Evolutionary conservation across 768 basidiomycete species (phyloP).

Genomic region (Pleurotus tuber-regium): DNA sequence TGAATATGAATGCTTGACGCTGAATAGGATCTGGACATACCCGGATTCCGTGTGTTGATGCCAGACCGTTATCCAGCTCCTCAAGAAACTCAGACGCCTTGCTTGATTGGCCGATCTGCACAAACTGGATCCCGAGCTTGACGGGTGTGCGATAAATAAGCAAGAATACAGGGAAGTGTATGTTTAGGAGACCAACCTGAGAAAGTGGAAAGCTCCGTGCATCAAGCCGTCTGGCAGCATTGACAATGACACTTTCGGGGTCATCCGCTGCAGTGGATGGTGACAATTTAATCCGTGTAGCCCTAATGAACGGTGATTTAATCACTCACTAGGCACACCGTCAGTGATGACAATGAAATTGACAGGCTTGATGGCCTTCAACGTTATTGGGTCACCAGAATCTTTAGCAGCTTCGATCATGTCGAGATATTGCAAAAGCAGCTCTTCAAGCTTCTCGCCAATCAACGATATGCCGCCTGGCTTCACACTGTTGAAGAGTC

Average conservation of each 20-base stretch:
- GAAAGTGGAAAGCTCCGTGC: slow-evolving; percentile 45
- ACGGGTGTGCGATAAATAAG: neutral
- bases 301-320: neutral
- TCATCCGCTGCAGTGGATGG: slow-evolving; percentile 42
- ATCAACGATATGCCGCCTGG: slow-evolving; percentile 48
- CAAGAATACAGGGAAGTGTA: neutral
- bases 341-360: slow-evolving; percentile 65
- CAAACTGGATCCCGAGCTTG: slow-evolving; percentile 69
- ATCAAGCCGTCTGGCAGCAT: slow-evolving; percentile 50
- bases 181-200: slow-evolving; percentile 36
- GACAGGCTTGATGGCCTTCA: slow-evolving; percentile 46
- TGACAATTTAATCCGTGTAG: too few relatives aligned
- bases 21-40: slow-evolving; percentile 32
- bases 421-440: slow-evolving; percentile 27
- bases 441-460: slow-evolving; percentile 29
- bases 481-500: slow-evolving; percentile 40
- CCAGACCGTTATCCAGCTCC: slow-evolving; percentile 58
- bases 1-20: too few relatives aligned
- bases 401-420: slow-evolving; percentile 26
- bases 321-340: slow-evolving; percentile 51
- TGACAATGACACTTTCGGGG: slow-evolving; percentile 45
- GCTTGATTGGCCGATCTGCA: slow-evolving; percentile 59
- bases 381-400: slow-evolving; percentile 14
- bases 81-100: slow-evolving; percentile 41
- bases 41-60: slow-evolving; percentile 37